Evolutionary conservation across 2,329 filamentous ascomycete species (phyloP), one percentile per base, ranked within the genome.

Genomic region (Tolypocladium guangdongense): DNA sequence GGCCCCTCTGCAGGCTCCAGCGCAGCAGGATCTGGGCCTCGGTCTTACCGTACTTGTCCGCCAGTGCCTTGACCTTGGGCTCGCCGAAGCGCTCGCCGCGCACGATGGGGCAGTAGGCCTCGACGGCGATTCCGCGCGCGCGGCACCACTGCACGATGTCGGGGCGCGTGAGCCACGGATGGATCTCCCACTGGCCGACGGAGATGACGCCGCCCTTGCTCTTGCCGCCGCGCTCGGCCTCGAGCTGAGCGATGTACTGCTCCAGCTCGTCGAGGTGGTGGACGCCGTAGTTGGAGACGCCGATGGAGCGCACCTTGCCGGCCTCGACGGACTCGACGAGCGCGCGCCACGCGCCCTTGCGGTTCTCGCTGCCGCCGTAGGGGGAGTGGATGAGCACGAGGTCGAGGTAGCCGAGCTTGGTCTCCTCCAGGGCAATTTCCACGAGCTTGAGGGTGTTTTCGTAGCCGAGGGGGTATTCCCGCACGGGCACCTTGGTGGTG

Each of bases 161-260:
- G 24, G 77, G 73, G n/a, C 90, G 78, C 10, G 83, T 77, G 43
- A 90, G 81, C 90, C 90, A 96, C 1, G 91, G 91, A 69, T 96
- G 91, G 12, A 96, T 73, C 71, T 96, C 91, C 70, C 87, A 90
- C 70, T 96, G 91, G 41, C 89, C 90, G 38, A 96, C 87, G 56
- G 84, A 87, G 63, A 96, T 78, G 41, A 88, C 74, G 27, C 88
- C 88, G 46, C 81, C 83, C 59, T 82, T 84, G 11, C 83, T 84
- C 54, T 74, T 71, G 1, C 81, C 82, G 47, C 82, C 77, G 45
- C 79, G 77, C 66, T 82, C 80, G 20, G 66, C 64, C 62, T 87
- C 84, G 0, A 84, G 77, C 66, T 84, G 80, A 52, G 70, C 72
- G 54, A 82, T 83, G 66, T 83, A 76, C 53, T 63, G 64, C 66